Percentiles rank a stretch among this genome's conserved stretches.
Evolutionary conservation across 257 asterid species (phyloP).

Genomic region (Ocimum tenuiflorum): DNA sequence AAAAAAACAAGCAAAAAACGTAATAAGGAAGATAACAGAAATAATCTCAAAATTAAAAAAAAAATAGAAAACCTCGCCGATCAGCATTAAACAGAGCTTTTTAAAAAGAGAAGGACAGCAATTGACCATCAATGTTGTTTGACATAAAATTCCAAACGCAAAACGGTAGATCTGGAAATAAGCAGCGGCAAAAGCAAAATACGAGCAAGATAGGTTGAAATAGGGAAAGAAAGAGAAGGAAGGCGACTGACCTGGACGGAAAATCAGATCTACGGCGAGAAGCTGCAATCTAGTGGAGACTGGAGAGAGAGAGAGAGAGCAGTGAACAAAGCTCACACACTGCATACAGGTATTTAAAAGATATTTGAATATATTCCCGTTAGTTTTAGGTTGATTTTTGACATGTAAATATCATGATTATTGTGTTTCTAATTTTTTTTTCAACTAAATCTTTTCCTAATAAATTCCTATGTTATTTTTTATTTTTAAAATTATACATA

Average conservation of each 20-base stretch:
- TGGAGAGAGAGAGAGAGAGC: neutral
- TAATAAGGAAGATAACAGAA: neutral
- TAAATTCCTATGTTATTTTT: no score
- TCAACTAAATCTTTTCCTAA: no score
- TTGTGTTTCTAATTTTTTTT: no score
- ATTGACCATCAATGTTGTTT: neutral
- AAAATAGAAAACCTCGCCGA: neutral
- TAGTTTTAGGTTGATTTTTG: neutral
- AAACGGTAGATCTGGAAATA: slow-evolving; percentile 23
- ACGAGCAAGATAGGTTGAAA: neutral
- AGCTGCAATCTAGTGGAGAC: neutral
- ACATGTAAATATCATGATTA: no score
- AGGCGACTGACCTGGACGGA: slow-evolving; percentile 9
- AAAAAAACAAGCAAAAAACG: neutral
- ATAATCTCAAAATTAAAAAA: neutral
- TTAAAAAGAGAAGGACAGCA: neutral
- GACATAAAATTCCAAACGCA: slow-evolving; percentile 8
- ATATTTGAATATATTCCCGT: slow-evolving; percentile 16
- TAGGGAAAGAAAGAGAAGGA: neutral
- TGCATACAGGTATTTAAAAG: neutral
- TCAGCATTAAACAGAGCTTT: neutral
- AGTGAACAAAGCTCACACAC: slow-evolving; percentile 5
- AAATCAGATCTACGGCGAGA: slow-evolving; percentile 27
- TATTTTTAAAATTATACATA: no score
- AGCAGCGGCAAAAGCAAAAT: neutral